Conservation (phyloP, 306 rosid species). For the Cyamopsis tetragonoloba region DNA sequence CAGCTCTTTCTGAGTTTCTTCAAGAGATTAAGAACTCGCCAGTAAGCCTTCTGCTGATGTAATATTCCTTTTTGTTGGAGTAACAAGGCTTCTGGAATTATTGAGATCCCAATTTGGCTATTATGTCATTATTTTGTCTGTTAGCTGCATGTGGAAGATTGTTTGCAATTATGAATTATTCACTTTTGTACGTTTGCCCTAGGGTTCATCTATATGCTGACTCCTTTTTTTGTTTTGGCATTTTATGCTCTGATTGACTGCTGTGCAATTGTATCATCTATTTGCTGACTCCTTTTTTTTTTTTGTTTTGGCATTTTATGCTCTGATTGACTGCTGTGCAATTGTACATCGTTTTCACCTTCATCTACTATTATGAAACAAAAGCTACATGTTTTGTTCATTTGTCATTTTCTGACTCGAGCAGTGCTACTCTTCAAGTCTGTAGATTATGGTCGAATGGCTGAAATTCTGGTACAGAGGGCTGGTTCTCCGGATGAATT, state of each 20-base stretch:
- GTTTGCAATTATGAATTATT: constrained; percentile 3
- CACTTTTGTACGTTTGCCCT: constrained; percentile 9
- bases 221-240: constrained; percentile 2
- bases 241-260: constrained; percentile 24
- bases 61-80: background rate
- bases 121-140: background rate
- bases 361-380: constrained; percentile 30
- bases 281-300: background rate
- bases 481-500: constrained; percentile 88
- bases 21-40: constrained; percentile 96
- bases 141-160: constrained; percentile 4
- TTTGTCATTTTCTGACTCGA: constrained; percentile 92
- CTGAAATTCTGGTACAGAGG: constrained; percentile 89
- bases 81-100: constrained; percentile 38
- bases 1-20: constrained; percentile 97
- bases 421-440: constrained; percentile 99
- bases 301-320: too few relatives aligned
- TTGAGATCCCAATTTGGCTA: constrained; percentile 2
- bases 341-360: constrained; percentile 18
- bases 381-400: constrained; percentile 61
- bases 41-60: constrained; percentile 61
- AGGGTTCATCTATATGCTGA: constrained; percentile 9
- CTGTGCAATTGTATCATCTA: too few relatives aligned
- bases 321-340: too few relatives aligned
- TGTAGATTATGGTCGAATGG: constrained; percentile 99